These are phyloP conservation scores for Aspergillus ochraceoroseus DNA, from an alignment of 2,329 filamentous ascomycete species.

Conservation along the genomic window DNA sequence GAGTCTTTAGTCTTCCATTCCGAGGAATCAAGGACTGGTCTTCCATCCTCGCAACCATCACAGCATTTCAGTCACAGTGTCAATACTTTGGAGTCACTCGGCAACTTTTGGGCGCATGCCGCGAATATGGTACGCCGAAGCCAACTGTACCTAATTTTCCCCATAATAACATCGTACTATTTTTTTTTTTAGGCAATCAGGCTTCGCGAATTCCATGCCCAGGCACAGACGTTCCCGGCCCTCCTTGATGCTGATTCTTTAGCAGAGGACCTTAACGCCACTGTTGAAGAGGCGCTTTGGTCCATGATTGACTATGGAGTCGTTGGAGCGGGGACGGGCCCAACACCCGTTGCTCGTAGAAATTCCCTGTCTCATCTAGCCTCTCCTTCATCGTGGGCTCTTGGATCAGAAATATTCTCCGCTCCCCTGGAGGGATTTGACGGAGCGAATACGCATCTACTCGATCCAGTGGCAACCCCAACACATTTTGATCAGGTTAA, in stretches of 20 bases:
- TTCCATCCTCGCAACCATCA: constrained; percentile 8
- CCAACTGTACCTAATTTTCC: background rate
- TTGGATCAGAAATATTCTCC: constrained; percentile 11
- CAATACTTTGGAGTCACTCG: constrained; percentile 18
- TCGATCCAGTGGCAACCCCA: no score
- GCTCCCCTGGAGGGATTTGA: no score
- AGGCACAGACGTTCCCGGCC: constrained; percentile 15
- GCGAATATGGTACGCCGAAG: constrained; percentile 27
- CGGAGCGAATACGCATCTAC: no score
- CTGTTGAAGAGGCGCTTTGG: constrained; percentile 17
- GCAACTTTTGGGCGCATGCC: constrained; percentile 20
- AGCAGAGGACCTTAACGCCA: constrained; percentile 18
- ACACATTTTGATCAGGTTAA: no score
- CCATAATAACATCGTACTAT: background rate
- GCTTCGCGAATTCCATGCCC: constrained; percentile 23
- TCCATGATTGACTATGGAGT: constrained; percentile 24
- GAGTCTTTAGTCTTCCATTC: background rate
- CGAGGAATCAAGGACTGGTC: background rate
- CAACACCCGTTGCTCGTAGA: background rate
- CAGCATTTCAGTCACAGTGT: constrained; percentile 19
- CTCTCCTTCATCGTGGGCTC: constrained; percentile 15
- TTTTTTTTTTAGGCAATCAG: constrained; percentile 13
- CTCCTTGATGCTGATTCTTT: constrained; percentile 19
- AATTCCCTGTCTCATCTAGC: constrained; percentile 10
- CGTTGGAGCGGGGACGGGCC: constrained; percentile 5